These are phyloP conservation scores for thale cress (Arabidopsis thaliana) DNA, from an alignment of 345 rosid species.

Conservation along the genomic window DNA sequence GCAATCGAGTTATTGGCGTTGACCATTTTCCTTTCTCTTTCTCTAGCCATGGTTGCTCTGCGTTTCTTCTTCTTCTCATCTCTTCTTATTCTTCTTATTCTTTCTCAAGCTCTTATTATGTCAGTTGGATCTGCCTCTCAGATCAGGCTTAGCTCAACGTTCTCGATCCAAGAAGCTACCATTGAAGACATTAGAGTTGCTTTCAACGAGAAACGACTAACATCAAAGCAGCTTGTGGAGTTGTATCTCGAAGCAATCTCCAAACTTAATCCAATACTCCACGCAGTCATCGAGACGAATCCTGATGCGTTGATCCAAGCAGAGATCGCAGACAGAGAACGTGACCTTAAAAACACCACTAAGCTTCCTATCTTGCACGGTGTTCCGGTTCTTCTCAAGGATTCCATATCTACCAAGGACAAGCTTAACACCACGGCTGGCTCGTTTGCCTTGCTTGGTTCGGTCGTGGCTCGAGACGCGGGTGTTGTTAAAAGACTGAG, in stretches of 20 bases:
- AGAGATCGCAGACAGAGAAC: constrained; percentile 62
- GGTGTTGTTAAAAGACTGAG: constrained; percentile 65
- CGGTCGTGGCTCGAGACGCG: constrained; percentile 65
- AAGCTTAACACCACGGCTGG: constrained; percentile 79
- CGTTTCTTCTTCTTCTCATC: background rate
- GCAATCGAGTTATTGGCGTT: constrained; percentile 14
- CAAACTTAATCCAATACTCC: constrained; percentile 55
- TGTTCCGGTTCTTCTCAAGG: constrained; percentile 72
- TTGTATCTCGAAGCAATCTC: constrained; percentile 56
- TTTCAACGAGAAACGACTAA: constrained; percentile 54
- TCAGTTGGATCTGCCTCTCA: background rate
- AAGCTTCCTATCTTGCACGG: constrained; percentile 55
- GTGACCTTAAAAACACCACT: constrained; percentile 27
- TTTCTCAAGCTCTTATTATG: too few relatives aligned
- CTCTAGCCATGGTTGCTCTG: constrained; percentile 5
- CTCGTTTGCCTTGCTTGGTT: constrained; percentile 67
- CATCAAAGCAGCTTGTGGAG: constrained; percentile 65
- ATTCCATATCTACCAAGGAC: constrained; percentile 66
- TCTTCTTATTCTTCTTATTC: background rate
- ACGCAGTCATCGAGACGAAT: constrained; percentile 70
- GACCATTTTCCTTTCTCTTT: background rate
- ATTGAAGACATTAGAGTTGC: constrained; percentile 52
- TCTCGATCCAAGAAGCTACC: constrained; percentile 57
- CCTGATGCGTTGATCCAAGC: constrained; percentile 69
- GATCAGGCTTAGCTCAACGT: constrained; percentile 12